Conservation (phyloP, 2,329 filamentous ascomycete genomes). For the Neonectria neomacrospora region DNA sequence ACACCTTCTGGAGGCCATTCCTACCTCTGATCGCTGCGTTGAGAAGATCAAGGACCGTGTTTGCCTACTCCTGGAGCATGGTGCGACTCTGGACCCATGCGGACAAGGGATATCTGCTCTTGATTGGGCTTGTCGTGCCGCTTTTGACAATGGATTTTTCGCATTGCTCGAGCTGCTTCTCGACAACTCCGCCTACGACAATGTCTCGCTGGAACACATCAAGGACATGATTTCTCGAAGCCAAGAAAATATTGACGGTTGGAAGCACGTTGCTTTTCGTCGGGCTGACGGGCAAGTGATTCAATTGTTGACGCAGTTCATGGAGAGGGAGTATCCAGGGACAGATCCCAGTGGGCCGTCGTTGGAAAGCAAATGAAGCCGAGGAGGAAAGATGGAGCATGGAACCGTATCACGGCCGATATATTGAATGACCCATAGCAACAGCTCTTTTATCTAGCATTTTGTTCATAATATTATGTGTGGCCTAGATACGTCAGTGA, state of each 20-base stretch:
- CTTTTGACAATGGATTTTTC: neutral
- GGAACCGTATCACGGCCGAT: neutral
- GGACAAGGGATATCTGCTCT: conserved; percentile 9
- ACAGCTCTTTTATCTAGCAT: neutral
- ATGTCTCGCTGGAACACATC: conserved; percentile 3
- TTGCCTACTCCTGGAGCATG: conserved; percentile 18
- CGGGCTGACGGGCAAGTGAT: neutral
- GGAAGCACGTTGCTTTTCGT: no score
- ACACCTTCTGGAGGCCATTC: neutral
- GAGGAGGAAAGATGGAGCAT: neutral
- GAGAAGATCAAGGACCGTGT: neutral
- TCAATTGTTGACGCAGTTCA: neutral
- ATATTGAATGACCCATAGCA: neutral
- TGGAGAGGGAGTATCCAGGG: neutral
- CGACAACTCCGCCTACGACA: conserved; percentile 3
- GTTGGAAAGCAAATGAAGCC: neutral
- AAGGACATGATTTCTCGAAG: no score
- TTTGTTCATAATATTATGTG: neutral
- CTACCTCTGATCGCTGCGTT: neutral
- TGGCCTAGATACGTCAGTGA: no score
- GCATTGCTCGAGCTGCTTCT: conserved; percentile 19
- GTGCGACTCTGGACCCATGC: conserved; percentile 10
- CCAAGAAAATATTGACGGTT: no score
- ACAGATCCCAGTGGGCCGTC: no score
- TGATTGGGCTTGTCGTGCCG: conserved; percentile 15